Conservation (phyloP, 1,139 yeast genomes). For the Arxiozyma heterogenica region DNA sequence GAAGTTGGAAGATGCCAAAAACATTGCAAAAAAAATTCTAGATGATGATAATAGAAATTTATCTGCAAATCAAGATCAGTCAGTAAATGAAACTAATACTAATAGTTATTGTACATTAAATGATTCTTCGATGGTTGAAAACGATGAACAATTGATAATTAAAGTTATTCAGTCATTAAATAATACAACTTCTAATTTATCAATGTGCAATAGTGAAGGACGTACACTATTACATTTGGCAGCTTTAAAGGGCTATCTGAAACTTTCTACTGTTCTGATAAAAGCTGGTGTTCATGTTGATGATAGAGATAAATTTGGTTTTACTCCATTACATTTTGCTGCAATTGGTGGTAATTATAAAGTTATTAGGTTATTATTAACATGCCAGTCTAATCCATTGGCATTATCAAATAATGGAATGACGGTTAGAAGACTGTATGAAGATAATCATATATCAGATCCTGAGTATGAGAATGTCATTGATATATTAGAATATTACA, state of each 20-base stretch:
- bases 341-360: constrained; percentile 64
- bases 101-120: constrained; percentile 1
- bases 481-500: constrained; percentile 2
- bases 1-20: constrained; percentile 82
- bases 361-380: constrained; percentile 26
- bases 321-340: constrained; percentile 82
- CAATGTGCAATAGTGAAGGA: constrained; percentile 69
- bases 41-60: constrained; percentile 36
- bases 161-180: constrained; percentile 51
- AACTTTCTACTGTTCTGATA: constrained; percentile 53
- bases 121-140: not conserved
- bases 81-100: constrained; percentile 1
- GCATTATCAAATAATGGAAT: constrained; percentile 48
- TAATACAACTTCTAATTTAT: constrained; percentile 54
- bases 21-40: constrained; percentile 78
- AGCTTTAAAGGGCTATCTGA: constrained; percentile 58
- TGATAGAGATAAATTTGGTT: constrained; percentile 66
- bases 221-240: constrained; percentile 85
- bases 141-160: constrained; percentile 51
- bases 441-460: constrained; percentile 33
- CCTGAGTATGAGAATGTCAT: constrained; percentile 11
- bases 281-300: constrained; percentile 77
- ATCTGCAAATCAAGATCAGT: not conserved
- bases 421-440: constrained; percentile 39
- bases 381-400: constrained; percentile 55